Percentiles rank a stretch among this genome's conserved stretches.
Conservation (phyloP, 169 alveolate genomes). For the Eimeria necatrix region DNA sequence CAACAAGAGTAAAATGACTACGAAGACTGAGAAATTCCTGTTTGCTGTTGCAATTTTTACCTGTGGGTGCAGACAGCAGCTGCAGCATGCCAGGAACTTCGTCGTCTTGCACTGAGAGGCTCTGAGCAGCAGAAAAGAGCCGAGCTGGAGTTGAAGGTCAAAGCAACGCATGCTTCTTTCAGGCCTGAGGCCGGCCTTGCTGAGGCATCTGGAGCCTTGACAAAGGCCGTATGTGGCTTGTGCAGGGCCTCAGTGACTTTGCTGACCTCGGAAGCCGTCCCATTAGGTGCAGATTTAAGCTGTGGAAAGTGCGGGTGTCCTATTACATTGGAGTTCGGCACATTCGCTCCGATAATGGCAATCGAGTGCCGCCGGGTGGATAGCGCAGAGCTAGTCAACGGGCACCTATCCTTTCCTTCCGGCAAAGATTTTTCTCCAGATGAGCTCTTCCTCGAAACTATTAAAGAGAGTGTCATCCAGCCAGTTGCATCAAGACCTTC, state of each 20-base stretch:
- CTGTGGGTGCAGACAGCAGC: conserved; percentile 35
- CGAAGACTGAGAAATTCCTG: neutral
- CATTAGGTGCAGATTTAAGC: conserved; percentile 58
- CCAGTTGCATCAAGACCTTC: neutral
- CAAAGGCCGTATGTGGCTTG: conserved; percentile 20
- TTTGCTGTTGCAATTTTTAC: neutral
- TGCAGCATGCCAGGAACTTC: conserved; percentile 51
- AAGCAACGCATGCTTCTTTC: conserved; percentile 26
- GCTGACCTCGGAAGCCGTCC: conserved; percentile 62
- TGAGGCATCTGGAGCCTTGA: neutral
- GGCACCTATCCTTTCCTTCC: neutral
- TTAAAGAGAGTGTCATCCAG: neutral
- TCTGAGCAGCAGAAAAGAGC: conserved; percentile 21
- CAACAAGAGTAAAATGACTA: neutral
- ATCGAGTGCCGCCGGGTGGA: conserved; percentile 14
- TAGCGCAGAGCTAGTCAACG: neutral
- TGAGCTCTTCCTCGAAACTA: conserved; percentile 16
- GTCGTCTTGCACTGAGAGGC: conserved; percentile 49
- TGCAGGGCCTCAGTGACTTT: conserved; percentile 49
- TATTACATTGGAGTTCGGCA: conserved; percentile 30
- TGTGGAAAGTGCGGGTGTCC: conserved; percentile 61
- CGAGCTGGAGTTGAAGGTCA: conserved; percentile 49
- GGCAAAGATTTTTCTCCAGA: neutral
- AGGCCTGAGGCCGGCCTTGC: neutral
- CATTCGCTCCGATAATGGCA: conserved; percentile 52